Conservation (phyloP, 2,329 filamentous ascomycete genomes). For the Aspergillus candidus region DNA sequence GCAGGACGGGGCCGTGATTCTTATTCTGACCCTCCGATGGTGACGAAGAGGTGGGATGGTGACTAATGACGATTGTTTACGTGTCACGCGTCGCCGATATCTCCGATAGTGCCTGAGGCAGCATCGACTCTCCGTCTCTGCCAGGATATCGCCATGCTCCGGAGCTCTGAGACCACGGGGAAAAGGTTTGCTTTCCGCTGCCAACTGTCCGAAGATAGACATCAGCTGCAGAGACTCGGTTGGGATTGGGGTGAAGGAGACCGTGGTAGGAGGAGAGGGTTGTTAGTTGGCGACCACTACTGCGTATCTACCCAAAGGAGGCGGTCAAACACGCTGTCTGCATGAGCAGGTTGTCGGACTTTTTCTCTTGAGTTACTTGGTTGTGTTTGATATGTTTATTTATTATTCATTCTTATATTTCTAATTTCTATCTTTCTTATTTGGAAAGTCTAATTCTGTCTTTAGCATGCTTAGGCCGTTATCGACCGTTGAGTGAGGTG, state of each 20-base stretch:
- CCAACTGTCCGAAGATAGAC: too few relatives aligned
- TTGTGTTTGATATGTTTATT: background rate
- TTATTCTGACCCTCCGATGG: too few relatives aligned
- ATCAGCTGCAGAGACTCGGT: background rate
- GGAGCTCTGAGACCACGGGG: too few relatives aligned
- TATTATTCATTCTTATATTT: background rate
- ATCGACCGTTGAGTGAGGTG: too few relatives aligned
- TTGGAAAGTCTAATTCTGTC: background rate
- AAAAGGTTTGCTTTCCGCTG: too few relatives aligned
- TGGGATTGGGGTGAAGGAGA: background rate
- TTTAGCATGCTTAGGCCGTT: too few relatives aligned
- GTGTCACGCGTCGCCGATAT: conserved; percentile 19
- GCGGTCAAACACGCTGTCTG: conserved; percentile 1
- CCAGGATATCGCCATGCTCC: background rate
- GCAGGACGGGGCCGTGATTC: too few relatives aligned
- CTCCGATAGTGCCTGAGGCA: conserved; percentile 16
- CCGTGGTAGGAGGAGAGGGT: too few relatives aligned
- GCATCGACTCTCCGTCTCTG: background rate
- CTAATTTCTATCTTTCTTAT: background rate
- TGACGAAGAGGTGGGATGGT: too few relatives aligned
- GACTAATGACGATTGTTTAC: conserved; percentile 14
- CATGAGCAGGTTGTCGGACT: background rate
- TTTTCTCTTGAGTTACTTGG: background rate
- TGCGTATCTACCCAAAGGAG: conserved; percentile 4
- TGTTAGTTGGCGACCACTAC: background rate